These are phyloP conservation scores for Entomortierella parvispora DNA, from an alignment of 192 early-diverging fungal genomes.

Conservation along the genomic window DNA sequence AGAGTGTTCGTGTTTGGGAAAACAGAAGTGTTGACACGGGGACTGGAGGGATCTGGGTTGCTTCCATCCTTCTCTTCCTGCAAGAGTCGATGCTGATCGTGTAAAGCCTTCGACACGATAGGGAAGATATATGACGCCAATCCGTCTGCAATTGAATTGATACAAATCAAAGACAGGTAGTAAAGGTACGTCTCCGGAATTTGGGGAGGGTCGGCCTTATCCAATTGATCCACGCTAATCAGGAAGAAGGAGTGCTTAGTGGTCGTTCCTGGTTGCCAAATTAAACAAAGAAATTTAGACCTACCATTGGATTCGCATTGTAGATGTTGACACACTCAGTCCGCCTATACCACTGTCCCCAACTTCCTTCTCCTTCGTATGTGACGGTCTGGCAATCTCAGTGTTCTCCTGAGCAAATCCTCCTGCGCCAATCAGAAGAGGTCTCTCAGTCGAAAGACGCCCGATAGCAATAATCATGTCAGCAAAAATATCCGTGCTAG, in stretches of 20 bases:
- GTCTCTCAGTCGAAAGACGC: conserved; percentile 80
- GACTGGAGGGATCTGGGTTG: neutral
- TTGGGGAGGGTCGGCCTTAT: conserved; percentile 89
- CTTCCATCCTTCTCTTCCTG: conserved; percentile 27
- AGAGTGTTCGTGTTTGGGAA: conserved; percentile 46
- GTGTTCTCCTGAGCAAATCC: conserved; percentile 38
- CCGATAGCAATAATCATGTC: conserved; percentile 85
- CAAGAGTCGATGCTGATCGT: conserved; percentile 33
- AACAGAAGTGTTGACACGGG: conserved; percentile 2
- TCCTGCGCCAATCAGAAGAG: conserved; percentile 61
- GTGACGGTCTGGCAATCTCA: conserved; percentile 9
- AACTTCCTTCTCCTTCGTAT: conserved; percentile 20
- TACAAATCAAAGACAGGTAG: conserved; percentile 77
- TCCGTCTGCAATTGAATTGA: conserved; percentile 77
- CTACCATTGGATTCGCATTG: conserved; percentile 80
- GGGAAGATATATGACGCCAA: conserved; percentile 75
- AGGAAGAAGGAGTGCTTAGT: neutral
- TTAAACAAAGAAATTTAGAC: neutral
- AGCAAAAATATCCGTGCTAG: conserved; percentile 79
- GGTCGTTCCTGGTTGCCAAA: neutral
- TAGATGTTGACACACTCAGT: conserved; percentile 60
- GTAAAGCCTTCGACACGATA: conserved; percentile 56
- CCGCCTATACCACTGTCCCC: conserved; percentile 35
- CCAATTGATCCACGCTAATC: conserved; percentile 86
- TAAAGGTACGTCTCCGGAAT: conserved; percentile 92